These are phyloP conservation scores for Ricinus communis DNA, from an alignment of 345 rosid genomes.

Conservation along the genomic window DNA sequence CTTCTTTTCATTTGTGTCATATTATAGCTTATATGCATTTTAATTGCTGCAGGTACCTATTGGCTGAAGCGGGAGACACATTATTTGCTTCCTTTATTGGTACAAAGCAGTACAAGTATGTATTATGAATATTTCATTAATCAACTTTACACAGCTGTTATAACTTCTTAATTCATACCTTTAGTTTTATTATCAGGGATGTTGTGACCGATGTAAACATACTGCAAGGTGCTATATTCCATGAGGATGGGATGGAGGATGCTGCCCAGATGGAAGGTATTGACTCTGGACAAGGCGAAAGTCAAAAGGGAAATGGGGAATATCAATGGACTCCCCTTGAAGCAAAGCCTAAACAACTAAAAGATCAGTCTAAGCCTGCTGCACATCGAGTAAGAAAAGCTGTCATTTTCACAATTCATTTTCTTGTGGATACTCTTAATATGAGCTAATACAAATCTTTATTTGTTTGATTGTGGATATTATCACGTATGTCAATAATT, in stretches of 20 bases:
- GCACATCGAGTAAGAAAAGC: constrained; percentile 80
- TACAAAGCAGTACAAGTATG: constrained; percentile 94
- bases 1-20: background rate
- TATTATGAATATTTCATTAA: background rate
- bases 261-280: constrained; percentile 36
- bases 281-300: constrained; percentile 46
- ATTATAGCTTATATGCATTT: constrained; percentile 3
- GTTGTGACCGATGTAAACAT: constrained; percentile 89
- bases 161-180: constrained; percentile 5
- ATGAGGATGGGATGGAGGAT: constrained; percentile 64
- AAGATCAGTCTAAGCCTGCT: constrained; percentile 78
- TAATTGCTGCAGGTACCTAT: constrained; percentile 59
- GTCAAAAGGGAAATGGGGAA: constrained; percentile 47
- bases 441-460: background rate
- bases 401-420: constrained; percentile 1
- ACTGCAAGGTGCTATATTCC: constrained; percentile 90
- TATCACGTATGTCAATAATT: background rate
- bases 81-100: constrained; percentile 95
- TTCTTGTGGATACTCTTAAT: background rate
- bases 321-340: constrained; percentile 42
- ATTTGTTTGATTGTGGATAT: background rate
- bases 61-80: constrained; percentile 96
- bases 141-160: background rate
- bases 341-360: constrained; percentile 50
- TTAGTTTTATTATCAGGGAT: constrained; percentile 53